Base-by-base conservation (phyloP, 2,329 filamentous ascomycete genomes). In the Aureobasidium namibiae region DNA sequence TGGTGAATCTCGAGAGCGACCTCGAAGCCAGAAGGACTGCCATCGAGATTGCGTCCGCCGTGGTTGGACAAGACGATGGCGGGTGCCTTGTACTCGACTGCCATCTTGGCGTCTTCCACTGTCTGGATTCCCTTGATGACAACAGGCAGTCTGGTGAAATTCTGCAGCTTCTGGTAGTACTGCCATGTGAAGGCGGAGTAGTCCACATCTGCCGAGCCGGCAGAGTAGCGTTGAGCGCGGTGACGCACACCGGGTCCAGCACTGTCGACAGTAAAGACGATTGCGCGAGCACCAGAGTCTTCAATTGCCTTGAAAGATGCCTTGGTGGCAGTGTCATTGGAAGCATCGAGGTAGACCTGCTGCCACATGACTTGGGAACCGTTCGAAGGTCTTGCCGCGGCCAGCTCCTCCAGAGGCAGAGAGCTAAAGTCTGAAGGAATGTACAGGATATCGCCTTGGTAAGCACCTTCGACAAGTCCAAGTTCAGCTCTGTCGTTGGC, bases 401-500 rank as follows among this genome's bases (percentile, higher is more conserved):
- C 67, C 44, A 73, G 72, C 11, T 69, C 65, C 53, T 71, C 64
- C 39, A 70, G 70, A 14, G 62, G 65, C 42, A 69, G 67, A 9
- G 68, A 68, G 4, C 72, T 66, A 36, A 68, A 74, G 33, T 74
- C 70, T 2, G 73, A 67, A 2, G 73, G 68, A 59, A 81, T 78
- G 68, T 82, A 82, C 2, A 81, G 72, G 57, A 82, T 79, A 58
- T 76, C 70, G 9, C 73, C 75, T 21, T 71, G 67, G 9, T 69
- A 76, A 13, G 80, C 79, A 39, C 73, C 78, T 69, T 77, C 73
- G 58, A 80, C 74, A 21, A 83, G 67, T 65, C 78, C 79, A 8
- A 74, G 63, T 69, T 83, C 80, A 9, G 65, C 66, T 73, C 96
- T 91, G 0, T 87, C 87, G 70, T 96, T 81, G 61, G 92, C 92